phyloP scores from a whole-genome alignment of 1,284 basidiomycete genomes.

The Trichosporon asahii region DNA sequence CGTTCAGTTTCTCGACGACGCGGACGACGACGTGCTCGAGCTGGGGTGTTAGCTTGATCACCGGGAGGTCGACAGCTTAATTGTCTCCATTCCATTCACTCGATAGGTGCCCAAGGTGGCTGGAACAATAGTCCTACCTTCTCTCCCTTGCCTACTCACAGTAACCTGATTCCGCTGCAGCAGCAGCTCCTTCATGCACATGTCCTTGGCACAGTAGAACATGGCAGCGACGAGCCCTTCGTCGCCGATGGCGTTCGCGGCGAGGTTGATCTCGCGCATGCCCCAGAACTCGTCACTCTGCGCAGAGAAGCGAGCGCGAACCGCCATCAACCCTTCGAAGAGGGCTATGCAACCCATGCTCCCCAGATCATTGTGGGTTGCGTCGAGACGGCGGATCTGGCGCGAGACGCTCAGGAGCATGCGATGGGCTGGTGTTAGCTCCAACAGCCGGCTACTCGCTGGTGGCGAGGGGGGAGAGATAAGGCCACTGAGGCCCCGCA shows the following conservation, averaged over 20 bases:
- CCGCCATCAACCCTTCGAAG: constrained; percentile 34
- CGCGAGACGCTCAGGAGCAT: constrained; percentile 32
- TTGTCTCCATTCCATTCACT: too few species aligned
- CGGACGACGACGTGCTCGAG: background rate
- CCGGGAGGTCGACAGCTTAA: background rate
- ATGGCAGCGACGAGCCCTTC: constrained; percentile 16
- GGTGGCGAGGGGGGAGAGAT: background rate
- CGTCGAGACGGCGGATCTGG: constrained; percentile 39
- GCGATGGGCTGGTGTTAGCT: constrained; percentile 33
- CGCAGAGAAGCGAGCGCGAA: constrained; percentile 25
- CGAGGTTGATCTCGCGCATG: constrained; percentile 41
- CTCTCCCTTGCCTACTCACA: constrained; percentile 24
- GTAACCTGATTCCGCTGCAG: constrained; percentile 40
- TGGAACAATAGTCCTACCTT: too few species aligned
- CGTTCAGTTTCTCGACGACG: constrained; percentile 30
- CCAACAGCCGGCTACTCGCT: background rate
- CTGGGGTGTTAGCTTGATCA: background rate
- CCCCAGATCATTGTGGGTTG: constrained; percentile 43
- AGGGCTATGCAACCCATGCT: constrained; percentile 36
- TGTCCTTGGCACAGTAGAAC: constrained; percentile 31
- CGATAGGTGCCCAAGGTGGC: too few species aligned
- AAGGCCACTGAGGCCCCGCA: background rate
- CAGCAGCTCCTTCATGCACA: constrained; percentile 29
- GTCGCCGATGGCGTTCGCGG: constrained; percentile 27
- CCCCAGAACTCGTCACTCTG: constrained; percentile 31